Conservation (phyloP, 192 early-diverging fungal genomes). For the Backusella psychrophila region DNA sequence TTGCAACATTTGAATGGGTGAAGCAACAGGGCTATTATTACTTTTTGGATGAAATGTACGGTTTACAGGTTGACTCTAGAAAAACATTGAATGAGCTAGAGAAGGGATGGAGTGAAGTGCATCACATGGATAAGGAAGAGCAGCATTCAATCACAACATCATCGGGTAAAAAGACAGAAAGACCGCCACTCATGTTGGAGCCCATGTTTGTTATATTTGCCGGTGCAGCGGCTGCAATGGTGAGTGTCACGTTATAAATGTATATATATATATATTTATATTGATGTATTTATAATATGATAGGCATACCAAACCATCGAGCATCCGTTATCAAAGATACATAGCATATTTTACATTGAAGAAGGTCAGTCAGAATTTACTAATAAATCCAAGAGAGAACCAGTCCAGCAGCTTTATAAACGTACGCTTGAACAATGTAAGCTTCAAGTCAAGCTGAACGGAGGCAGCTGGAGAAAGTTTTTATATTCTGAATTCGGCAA, state of each 20-base stretch:
- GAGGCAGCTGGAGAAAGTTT: conserved; percentile 46
- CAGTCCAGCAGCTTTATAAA: conserved; percentile 42
- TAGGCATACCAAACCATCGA: conserved; percentile 73
- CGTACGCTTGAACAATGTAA: conserved; percentile 55
- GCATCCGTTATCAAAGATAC: conserved; percentile 67
- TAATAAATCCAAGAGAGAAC: conserved; percentile 39
- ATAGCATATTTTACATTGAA: conserved; percentile 63
- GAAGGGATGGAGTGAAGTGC: conserved; percentile 17
- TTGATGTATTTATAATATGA: background rate
- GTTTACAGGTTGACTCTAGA: conserved; percentile 38
- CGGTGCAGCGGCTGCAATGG: conserved; percentile 37
- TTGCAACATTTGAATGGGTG: conserved; percentile 74
- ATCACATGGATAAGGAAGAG: conserved; percentile 7
- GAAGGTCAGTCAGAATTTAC: conserved; percentile 52
- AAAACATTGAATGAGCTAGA: conserved; percentile 19
- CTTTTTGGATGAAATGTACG: conserved; percentile 53
- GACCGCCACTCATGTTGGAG: conserved; percentile 34
- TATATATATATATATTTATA: background rate
- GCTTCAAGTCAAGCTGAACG: conserved; percentile 35
- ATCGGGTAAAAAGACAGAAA: background rate
- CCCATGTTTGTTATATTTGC: conserved; percentile 40
- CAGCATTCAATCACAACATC: background rate
- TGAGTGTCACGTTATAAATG: background rate
- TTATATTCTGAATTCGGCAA: conserved; percentile 51
- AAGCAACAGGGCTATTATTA: conserved; percentile 70